Conservation (phyloP, 805 yeast species). For the Barnettozyma populi region DNA sequence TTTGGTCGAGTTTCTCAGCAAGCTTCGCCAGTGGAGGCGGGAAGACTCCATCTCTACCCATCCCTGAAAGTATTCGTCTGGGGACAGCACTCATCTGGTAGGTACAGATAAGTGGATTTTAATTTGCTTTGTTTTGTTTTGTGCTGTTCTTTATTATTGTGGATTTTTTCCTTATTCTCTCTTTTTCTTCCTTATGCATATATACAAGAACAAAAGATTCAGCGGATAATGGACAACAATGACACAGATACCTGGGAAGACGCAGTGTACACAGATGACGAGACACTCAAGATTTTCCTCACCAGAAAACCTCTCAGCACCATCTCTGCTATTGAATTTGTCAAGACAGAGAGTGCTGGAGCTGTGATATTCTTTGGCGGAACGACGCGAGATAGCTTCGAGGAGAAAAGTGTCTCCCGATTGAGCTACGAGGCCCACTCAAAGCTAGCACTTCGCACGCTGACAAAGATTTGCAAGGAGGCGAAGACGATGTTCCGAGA, state of each 20-base stretch:
- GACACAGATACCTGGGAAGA: constrained; percentile 9
- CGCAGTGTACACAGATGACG: neutral
- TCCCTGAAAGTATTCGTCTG: constrained; percentile 1
- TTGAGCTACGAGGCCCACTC: constrained; percentile 43
- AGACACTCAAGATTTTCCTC: constrained; percentile 19
- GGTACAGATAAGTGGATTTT: neutral
- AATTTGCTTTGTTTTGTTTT: neutral
- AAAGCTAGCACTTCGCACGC: constrained; percentile 35
- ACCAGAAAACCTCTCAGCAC: constrained; percentile 21
- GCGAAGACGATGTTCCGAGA: constrained; percentile 27
- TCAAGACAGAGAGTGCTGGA: constrained; percentile 39
- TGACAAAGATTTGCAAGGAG: constrained; percentile 30
- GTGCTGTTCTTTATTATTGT: no score
- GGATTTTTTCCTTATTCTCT: neutral
- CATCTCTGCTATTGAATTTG: constrained; percentile 30
- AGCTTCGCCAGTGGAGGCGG: constrained; percentile 40
- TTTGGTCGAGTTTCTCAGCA: constrained; percentile 49
- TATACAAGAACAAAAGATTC: neutral
- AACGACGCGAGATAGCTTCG: constrained; percentile 41
- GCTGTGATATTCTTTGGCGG: constrained; percentile 48
- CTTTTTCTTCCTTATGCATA: neutral
- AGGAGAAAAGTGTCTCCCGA: constrained; percentile 33
- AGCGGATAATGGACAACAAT: neutral
- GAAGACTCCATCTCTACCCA: constrained; percentile 20
- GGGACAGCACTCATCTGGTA: constrained; percentile 7